Evolutionary conservation across 192 early-diverging fungal species (phyloP).

Genomic region (Coemansia sp.): DNA sequence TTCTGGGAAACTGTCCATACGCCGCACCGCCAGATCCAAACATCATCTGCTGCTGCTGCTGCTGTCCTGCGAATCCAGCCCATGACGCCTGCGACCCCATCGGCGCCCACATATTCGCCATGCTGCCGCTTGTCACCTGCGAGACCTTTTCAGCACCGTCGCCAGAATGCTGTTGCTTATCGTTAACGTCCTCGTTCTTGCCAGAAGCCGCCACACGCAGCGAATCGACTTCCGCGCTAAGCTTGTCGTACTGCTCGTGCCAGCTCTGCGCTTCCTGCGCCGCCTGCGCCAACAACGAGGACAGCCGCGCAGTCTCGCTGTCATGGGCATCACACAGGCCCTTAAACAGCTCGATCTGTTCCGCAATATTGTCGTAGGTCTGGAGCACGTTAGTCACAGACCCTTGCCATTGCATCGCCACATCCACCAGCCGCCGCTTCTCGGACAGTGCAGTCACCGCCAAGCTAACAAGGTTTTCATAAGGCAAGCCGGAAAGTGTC

Average conservation of each 20-base stretch:
- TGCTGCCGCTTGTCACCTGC: neutral
- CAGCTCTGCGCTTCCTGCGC: conserved; percentile 33
- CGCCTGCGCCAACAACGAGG: conserved; percentile 31
- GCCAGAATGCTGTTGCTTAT: neutral
- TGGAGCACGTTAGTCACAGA: conserved; percentile 27
- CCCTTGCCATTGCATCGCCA: conserved; percentile 15
- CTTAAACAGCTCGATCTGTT: conserved; percentile 30
- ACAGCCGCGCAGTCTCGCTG: conserved; percentile 22
- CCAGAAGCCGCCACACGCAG: conserved; percentile 3
- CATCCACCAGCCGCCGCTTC: conserved; percentile 12
- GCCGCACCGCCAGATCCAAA: conserved; percentile 11
- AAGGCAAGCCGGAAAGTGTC: conserved; percentile 13
- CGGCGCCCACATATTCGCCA: neutral
- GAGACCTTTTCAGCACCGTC: neutral
- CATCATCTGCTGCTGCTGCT: conserved; percentile 17
- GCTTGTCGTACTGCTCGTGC: conserved; percentile 24
- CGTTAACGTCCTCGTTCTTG: neutral
- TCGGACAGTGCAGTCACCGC: conserved; percentile 21
- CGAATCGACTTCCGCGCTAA: conserved; percentile 14
- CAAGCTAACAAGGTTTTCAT: conserved; percentile 26
- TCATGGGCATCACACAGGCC: conserved; percentile 19
- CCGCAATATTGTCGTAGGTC: conserved; percentile 25
- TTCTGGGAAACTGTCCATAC: conserved; percentile 18
- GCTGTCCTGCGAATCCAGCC: conserved; percentile 5
- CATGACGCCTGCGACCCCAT: neutral